Evolutionary conservation across 805 yeast genomes (phyloP).

Genomic region (Alloascoidea hylecoeti): DNA sequence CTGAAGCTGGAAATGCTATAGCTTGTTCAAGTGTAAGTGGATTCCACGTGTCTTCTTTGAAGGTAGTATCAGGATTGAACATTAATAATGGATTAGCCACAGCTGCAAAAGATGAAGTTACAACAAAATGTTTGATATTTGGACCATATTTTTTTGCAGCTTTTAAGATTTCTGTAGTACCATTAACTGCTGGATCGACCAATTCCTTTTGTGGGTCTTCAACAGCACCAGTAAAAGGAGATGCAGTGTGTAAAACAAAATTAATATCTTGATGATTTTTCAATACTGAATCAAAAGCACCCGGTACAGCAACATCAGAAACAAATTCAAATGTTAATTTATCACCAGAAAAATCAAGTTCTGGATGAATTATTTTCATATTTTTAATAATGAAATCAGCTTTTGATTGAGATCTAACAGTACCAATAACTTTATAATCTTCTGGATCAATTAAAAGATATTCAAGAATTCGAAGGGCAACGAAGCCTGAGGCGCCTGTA

Average conservation of each 20-base stretch:
- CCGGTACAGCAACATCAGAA: constrained; percentile 16
- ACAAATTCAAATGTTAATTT: constrained; percentile 14
- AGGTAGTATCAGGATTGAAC: not conserved
- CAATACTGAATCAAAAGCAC: constrained; percentile 35
- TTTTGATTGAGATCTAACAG: constrained; percentile 28
- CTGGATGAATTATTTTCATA: constrained; percentile 7
- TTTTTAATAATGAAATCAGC: constrained; percentile 17
- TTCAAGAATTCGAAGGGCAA: constrained; percentile 10
- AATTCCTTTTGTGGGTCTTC: constrained; percentile 27
- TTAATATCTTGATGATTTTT: constrained; percentile 20
- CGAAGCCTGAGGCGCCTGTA: constrained; percentile 13
- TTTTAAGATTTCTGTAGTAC: constrained; percentile 26
- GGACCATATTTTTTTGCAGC: constrained; percentile 26
- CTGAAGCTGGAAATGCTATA: no score
- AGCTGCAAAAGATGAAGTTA: constrained; percentile 28
- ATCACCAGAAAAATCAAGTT: constrained; percentile 6
- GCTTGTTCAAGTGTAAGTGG: not conserved
- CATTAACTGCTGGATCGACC: constrained; percentile 31
- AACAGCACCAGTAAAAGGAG: constrained; percentile 19
- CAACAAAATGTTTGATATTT: constrained; percentile 26
- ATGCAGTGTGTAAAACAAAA: constrained; percentile 24
- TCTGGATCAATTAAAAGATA: constrained; percentile 8
- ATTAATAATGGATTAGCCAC: not conserved
- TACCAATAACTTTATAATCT: constrained; percentile 30
- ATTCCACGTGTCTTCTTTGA: constrained; percentile 1